Evolutionary conservation across 1,139 yeast species (phyloP).

Genomic region (Yamadazyma taylorii): DNA sequence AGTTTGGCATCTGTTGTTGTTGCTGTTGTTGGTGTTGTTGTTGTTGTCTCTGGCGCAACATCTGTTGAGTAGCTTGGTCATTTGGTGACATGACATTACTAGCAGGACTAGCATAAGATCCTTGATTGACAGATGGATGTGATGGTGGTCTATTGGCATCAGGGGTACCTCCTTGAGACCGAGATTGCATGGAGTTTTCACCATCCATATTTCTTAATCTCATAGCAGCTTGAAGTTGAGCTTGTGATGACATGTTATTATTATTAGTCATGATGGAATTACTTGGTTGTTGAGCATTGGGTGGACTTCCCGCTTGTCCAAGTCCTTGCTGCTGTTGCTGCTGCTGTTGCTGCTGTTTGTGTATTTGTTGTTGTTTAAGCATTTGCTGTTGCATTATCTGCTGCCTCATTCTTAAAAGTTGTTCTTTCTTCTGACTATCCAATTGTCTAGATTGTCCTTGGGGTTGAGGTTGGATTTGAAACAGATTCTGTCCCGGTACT

Average conservation of each 20-base stretch:
- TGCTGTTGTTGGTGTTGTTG: slow-evolving; percentile 9
- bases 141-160: slow-evolving; percentile 7
- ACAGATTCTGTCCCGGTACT: slow-evolving; percentile 7
- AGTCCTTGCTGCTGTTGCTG: slow-evolving; percentile 15
- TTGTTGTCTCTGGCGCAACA: slow-evolving; percentile 3
- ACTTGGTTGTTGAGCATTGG: slow-evolving; percentile 12
- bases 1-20: slow-evolving; percentile 2
- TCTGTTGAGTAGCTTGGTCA: slow-evolving; percentile 10
- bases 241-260: slow-evolving; percentile 13
- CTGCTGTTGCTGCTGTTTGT: slow-evolving; percentile 12
- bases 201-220: slow-evolving; percentile 18
- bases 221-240: slow-evolving; percentile 12
- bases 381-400: slow-evolving; percentile 43
- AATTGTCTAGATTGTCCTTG: slow-evolving; percentile 23
- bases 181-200: slow-evolving; percentile 11
- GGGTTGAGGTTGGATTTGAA: not conserved
- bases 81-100: slow-evolving; percentile 7
- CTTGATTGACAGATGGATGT: slow-evolving; percentile 8
- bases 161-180: slow-evolving; percentile 14
- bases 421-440: slow-evolving; percentile 22
- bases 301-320: too few species aligned
- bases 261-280: not conserved
- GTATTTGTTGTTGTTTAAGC: slow-evolving; percentile 26
- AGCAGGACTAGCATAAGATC: slow-evolving; percentile 9
- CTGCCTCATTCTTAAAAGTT: slow-evolving; percentile 36